Percentiles rank a stretch among this genome's conserved stretches.
Conservation (phyloP, 1,284 basidiomycete genomes). For the Amylostereum areolatum region DNA sequence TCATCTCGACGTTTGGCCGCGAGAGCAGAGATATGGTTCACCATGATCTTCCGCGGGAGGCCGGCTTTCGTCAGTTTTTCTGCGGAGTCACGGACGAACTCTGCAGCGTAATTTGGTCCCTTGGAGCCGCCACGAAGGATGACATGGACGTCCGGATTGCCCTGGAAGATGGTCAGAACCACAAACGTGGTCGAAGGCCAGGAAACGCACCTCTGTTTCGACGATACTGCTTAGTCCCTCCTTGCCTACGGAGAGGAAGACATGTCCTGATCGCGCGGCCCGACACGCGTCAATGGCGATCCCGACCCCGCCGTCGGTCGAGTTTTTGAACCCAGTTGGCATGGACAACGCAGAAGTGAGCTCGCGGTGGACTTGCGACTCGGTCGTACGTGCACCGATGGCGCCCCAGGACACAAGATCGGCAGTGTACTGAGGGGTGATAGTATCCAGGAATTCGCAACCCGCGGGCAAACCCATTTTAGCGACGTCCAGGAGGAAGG, state of each 20-base stretch:
- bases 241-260: constrained; percentile 91
- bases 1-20: too few species aligned
- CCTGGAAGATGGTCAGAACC: constrained; percentile 32
- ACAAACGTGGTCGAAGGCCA: constrained; percentile 1
- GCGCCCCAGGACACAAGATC: constrained; percentile 97
- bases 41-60: constrained; percentile 81
- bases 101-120: constrained; percentile 81
- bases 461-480: constrained; percentile 83
- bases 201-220: constrained; percentile 65
- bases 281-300: constrained; percentile 91
- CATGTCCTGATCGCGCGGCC: constrained; percentile 80
- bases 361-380: constrained; percentile 94
- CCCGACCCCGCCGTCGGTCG: constrained; percentile 71
- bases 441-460: constrained; percentile 87
- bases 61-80: constrained; percentile 77
- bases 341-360: constrained; percentile 82
- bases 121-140: constrained; percentile 85
- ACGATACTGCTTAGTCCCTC: constrained; percentile 89
- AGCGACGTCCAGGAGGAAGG: constrained; percentile 82
- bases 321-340: constrained; percentile 83
- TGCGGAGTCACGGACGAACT: constrained; percentile 74
- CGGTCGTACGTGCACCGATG: constrained; percentile 93
- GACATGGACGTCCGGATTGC: constrained; percentile 86
- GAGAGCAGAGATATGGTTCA: constrained; percentile 25
- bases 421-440: constrained; percentile 91